Evolutionary conservation across 805 yeast genomes (phyloP), one percentile per base, ranked within the genome.

Genomic region (Helenozyma rhizophorensis): DNA sequence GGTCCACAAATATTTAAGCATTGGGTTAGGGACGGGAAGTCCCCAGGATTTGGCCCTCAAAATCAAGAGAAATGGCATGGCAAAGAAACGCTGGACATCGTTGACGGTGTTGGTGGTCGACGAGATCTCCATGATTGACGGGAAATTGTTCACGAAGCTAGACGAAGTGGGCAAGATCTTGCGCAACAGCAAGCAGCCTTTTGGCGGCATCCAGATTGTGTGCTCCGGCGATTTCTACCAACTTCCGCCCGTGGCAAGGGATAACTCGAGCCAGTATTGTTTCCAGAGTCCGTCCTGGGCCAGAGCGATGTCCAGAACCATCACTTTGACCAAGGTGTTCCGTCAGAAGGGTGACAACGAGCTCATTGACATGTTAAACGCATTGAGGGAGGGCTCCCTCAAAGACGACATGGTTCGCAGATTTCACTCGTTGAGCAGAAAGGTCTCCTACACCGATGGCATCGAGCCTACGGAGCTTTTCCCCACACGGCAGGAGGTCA

Each of bases 221-320:
- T 72, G 80, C 11, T 79, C 86, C 61, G 94, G 95, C 6, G 95
- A 84, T 54, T 84, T 84, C 52, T 83, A 75, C 53, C 95, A 84
- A 51, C 57, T 84, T 27, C 95, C 95, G 0, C 95, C 95, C 0
- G 86, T 80, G 6, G 55, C 65, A 10, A 68, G 58, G 34, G 46
- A 37, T 29, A 56, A 54, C 16, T 15, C 45, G 36, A 28, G 60
- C 40, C 30, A 54, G 30, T 83, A 79, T 60, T 80, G 89, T 6
- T 84, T 84, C 58, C 83, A 83, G 42, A 67, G 80, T 18, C 45
- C 56, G 2, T 60, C 79, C 3, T 84, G 94, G 94, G 65, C 66
- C 37, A 58, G 63, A 14, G 64, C 78, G 5, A 74, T 84, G 40
- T 58, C 71, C 21, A 58, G 65, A 21, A 78, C 85, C 0, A 70